Percentiles rank a stretch among this genome's conserved stretches.
Conservation (phyloP, 2,329 filamentous ascomycete genomes). For the Tolypocladium tundrense region DNA sequence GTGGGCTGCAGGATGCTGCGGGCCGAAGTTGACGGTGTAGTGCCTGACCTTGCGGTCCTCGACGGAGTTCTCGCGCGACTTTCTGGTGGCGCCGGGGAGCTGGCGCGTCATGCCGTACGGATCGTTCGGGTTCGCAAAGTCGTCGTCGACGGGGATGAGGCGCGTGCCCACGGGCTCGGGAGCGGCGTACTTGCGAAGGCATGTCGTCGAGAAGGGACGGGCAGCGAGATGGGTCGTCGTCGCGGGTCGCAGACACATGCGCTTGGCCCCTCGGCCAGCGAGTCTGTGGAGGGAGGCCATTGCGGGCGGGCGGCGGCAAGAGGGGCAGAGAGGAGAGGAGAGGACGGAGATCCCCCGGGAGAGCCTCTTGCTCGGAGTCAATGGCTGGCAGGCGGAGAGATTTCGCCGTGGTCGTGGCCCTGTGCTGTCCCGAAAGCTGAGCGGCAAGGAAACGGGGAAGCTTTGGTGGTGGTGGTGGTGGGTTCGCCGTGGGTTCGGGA, state of each 20-base stretch:
- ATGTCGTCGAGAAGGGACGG: constrained; percentile 57
- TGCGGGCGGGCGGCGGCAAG: constrained; percentile 22
- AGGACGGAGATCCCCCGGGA: constrained; percentile 18
- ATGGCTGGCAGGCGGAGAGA: constrained; percentile 20
- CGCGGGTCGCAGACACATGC: constrained; percentile 45
- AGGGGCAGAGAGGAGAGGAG: constrained; percentile 16
- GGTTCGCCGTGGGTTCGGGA: constrained; percentile 18
- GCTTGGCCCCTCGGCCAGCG: constrained; percentile 60
- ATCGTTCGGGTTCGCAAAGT: constrained; percentile 46
- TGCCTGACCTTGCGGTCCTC: constrained; percentile 80
- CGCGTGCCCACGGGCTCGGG: constrained; percentile 42
- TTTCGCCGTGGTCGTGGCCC: constrained; percentile 3
- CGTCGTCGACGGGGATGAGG: constrained; percentile 53
- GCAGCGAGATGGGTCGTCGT: constrained; percentile 24
- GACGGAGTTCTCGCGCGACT: constrained; percentile 37
- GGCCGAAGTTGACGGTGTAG: constrained; percentile 99
- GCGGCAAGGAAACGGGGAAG: constrained; percentile 19
- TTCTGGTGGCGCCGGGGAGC: constrained; percentile 31
- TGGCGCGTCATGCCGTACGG: constrained; percentile 36
- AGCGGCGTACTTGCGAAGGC: constrained; percentile 52
- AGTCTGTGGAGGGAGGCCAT: constrained; percentile 65
- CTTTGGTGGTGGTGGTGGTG: constrained; percentile 13
- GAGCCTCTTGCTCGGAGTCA: constrained; percentile 24
- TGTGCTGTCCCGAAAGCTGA: constrained; percentile 2
- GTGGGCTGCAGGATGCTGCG: constrained; percentile 96